phyloP scores from a whole-genome alignment of 257 asterid species.

The Gentiana straminea region DNA sequence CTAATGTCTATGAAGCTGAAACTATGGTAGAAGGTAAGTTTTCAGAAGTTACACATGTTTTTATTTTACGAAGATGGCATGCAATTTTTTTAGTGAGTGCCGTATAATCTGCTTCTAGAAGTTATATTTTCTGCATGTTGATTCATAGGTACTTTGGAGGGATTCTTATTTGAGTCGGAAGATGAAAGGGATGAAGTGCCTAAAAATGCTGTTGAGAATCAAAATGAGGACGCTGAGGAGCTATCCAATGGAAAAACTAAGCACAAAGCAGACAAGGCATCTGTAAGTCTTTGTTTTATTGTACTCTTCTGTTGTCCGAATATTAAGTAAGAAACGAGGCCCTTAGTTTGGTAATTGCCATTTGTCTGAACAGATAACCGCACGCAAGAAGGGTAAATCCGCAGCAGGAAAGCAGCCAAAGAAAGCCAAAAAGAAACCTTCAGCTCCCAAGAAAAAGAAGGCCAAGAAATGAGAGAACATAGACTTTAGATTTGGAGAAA shows the following conservation, averaged over 20 bases:
- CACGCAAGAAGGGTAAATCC: constrained; percentile 53
- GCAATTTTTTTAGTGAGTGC: background rate
- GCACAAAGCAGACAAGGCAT: constrained; percentile 43
- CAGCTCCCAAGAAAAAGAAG: constrained; percentile 53
- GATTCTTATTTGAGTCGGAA: constrained; percentile 81
- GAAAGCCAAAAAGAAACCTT: constrained; percentile 69
- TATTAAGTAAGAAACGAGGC: background rate
- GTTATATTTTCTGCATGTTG: constrained; percentile 14
- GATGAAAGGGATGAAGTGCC: constrained; percentile 59
- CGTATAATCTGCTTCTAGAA: background rate
- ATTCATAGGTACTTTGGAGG: constrained; percentile 69
- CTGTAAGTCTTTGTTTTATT: constrained; percentile 21
- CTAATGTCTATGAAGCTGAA: constrained; percentile 70
- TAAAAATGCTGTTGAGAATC: constrained; percentile 36
- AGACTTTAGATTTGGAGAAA: too few species aligned
- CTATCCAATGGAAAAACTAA: constrained; percentile 45
- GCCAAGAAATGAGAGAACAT: constrained; percentile 46
- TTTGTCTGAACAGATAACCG: constrained; percentile 34
- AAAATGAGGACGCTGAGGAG: constrained; percentile 44
- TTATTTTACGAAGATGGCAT: constrained; percentile 6
- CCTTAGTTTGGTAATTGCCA: constrained; percentile 10
- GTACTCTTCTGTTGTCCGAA: background rate
- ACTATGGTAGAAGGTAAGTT: constrained; percentile 84
- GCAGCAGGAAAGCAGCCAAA: constrained; percentile 55
- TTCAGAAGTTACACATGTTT: constrained; percentile 3